phyloP scores from a whole-genome alignment of 768 basidiomycete species.

The Boletus tylopilopsis region DNA sequence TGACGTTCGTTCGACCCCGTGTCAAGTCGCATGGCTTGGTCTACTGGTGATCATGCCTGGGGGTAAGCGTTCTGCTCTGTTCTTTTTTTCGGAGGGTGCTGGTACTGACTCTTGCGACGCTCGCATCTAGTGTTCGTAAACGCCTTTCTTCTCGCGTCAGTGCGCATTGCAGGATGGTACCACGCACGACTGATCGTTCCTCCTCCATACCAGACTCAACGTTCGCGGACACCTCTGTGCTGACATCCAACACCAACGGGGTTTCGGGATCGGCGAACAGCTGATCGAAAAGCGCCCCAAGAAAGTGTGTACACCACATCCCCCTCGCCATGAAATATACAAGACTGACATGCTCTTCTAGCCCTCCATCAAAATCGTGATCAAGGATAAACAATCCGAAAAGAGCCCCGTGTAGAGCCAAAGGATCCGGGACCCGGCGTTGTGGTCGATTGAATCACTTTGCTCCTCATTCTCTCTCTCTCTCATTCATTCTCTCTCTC shows the following conservation, averaged over 20 bases:
- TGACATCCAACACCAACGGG: conserved; percentile 15
- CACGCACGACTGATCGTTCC: not conserved
- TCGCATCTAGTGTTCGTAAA: conserved; percentile 17
- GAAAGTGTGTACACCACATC: conserved; percentile 3
- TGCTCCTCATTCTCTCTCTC: no score
- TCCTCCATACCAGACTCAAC: conserved; percentile 8
- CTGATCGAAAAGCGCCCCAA: conserved; percentile 4
- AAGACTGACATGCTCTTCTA: not conserved
- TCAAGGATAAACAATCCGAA: conserved; percentile 7
- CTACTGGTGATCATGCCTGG: conserved; percentile 17
- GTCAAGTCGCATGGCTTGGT: conserved; percentile 15
- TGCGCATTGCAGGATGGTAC: not conserved
- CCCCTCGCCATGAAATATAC: not conserved
- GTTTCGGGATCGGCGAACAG: not conserved
- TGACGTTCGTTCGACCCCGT: not conserved
- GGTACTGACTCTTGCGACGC: not conserved
- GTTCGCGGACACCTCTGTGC: conserved; percentile 1
- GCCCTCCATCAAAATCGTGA: conserved; percentile 16
- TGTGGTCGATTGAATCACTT: no score
- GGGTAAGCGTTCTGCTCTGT: conserved; percentile 1
- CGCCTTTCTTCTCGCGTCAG: conserved; percentile 15
- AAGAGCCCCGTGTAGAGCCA: conserved; percentile 5
- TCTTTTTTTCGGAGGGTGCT: no score
- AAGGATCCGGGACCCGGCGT: not conserved
- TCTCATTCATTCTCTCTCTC: no score